Base-by-base conservation (phyloP, 1,284 basidiomycete genomes). In the Neonothopanus nambi region DNA sequence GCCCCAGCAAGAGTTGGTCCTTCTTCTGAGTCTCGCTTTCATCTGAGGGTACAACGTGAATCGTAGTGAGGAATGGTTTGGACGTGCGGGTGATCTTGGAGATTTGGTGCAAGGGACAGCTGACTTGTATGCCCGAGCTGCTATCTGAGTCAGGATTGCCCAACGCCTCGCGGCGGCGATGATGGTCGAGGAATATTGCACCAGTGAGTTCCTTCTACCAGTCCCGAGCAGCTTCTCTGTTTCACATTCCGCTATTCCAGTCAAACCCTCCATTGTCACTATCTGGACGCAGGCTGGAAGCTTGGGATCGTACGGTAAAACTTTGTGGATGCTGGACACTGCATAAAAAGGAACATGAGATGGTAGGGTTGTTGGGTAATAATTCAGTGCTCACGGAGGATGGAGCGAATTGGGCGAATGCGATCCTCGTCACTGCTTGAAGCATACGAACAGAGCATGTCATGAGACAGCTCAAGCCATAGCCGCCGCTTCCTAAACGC, bases 391-490 rank as follows among this genome's bases (percentile, higher is more conserved):
- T 64, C 57, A 85, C 84, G 67, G 20, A 85, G 64, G 9, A 85
- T 65, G 15, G 80, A 77, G 42, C 72, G 69, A 11, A 84, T 51
- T 9, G 85, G 85, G 18, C 78, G 70, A 3, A 81, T 77, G 30
- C 75, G 74, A 33, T 82, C 81, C 48, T 78, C 72, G 17, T 84
- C 81, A 17, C 75, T 77, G 42, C 80, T 79, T 20, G 80, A 80
- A 0, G 79, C 74, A 58, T 81, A 87, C 0, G 76, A 72, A 45
- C 81, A 81, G 28, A 87, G 58, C 80, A 85, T 84, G 56, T 87
- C 85, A 35, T 73, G 76, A 11, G 75, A 74, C 23, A 89, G 65
- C 61, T 87, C 85, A 65, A 87, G 62, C 85, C 85, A 87, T 5
- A 85, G 69, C n/a, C 81, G 72, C 4, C 75, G 68, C 59, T 82